A percentile compares a stretch with the other conserved stretches of the same genome.
These are phyloP conservation scores for Ajuga reptans DNA, from an alignment of 305 asterid species.

Conservation along the genomic window DNA sequence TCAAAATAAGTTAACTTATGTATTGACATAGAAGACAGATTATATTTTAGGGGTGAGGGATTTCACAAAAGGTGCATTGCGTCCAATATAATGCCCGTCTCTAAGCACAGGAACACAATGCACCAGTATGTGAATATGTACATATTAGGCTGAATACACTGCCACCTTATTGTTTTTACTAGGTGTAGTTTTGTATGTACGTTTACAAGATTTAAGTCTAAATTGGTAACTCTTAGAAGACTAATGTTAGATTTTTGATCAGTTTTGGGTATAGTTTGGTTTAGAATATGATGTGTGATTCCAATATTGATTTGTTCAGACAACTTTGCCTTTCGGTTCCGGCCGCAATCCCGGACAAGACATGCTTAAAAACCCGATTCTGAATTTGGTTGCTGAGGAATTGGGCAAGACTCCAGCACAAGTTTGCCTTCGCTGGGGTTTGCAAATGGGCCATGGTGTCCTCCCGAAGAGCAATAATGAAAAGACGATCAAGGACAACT, in stretches of 20 bases:
- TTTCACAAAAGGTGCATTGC: too few relatives aligned
- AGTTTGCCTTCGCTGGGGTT: slow-evolving; percentile 64
- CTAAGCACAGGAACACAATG: too few relatives aligned
- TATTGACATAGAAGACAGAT: too few relatives aligned
- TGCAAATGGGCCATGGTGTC: slow-evolving; percentile 59
- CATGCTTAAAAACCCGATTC: slow-evolving; percentile 42
- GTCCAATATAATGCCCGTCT: too few relatives aligned
- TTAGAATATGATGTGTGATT: not conserved
- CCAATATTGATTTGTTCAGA: slow-evolving; percentile 15
- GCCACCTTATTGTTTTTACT: too few relatives aligned
- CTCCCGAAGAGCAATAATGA: slow-evolving; percentile 66
- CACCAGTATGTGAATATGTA: too few relatives aligned
- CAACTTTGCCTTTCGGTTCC: slow-evolving; percentile 50
- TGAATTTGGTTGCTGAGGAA: slow-evolving; percentile 38
- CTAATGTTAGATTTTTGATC: not conserved
- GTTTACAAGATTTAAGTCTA: too few relatives aligned
- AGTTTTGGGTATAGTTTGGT: not conserved
- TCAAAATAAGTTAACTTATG: too few relatives aligned
- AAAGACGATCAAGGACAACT: slow-evolving; percentile 43
- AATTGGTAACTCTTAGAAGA: too few relatives aligned
- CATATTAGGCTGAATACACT: too few relatives aligned
- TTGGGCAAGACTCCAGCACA: slow-evolving; percentile 63
- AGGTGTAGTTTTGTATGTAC: too few relatives aligned
- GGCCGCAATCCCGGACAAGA: slow-evolving; percentile 32
- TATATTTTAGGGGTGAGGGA: too few relatives aligned